Conservation (phyloP, 768 basidiomycete genomes). For the Phaffia australis region DNA sequence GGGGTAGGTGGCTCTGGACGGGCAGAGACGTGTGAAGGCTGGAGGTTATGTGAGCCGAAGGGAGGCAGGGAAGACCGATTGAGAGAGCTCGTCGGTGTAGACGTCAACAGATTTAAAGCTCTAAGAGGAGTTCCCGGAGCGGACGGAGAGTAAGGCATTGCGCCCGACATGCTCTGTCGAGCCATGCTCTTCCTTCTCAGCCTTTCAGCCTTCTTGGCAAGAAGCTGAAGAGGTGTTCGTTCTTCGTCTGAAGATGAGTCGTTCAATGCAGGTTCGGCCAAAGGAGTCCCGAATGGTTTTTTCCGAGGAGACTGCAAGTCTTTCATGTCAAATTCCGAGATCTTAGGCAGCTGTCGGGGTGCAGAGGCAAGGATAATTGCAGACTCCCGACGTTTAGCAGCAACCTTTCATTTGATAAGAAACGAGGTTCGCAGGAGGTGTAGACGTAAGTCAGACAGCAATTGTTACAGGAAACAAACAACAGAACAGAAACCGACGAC, state of each 20-base stretch:
- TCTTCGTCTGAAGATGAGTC: slow-evolving; percentile 6
- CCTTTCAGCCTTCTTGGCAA: slow-evolving; percentile 18
- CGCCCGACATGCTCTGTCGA: slow-evolving; percentile 4
- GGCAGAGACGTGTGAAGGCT: too few relatives aligned
- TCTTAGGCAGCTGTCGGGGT: slow-evolving; percentile 15
- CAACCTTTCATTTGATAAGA: too few relatives aligned
- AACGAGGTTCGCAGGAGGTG: too few relatives aligned
- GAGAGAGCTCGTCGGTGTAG: too few relatives aligned
- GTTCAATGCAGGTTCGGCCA: neutral
- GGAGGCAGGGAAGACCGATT: too few relatives aligned
- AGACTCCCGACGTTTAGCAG: slow-evolving; percentile 7
- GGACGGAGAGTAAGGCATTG: too few relatives aligned
- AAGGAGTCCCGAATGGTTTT: neutral
- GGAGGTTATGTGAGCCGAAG: too few relatives aligned
- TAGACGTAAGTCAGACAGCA: neutral
- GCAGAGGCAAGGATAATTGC: slow-evolving; percentile 19
- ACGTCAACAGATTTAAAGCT: too few relatives aligned
- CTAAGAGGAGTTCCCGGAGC: too few relatives aligned
- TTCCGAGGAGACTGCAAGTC: slow-evolving; percentile 20
- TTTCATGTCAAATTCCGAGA: slow-evolving; percentile 14
- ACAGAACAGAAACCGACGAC: too few relatives aligned
- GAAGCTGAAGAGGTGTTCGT: slow-evolving; percentile 16
- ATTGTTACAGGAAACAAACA: neutral
- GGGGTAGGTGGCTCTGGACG: too few relatives aligned
- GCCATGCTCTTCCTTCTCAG: slow-evolving; percentile 20